These are phyloP conservation scores for Fusarium piperis DNA, from an alignment of 2,329 filamentous ascomycete genomes.

Conservation along the genomic window DNA sequence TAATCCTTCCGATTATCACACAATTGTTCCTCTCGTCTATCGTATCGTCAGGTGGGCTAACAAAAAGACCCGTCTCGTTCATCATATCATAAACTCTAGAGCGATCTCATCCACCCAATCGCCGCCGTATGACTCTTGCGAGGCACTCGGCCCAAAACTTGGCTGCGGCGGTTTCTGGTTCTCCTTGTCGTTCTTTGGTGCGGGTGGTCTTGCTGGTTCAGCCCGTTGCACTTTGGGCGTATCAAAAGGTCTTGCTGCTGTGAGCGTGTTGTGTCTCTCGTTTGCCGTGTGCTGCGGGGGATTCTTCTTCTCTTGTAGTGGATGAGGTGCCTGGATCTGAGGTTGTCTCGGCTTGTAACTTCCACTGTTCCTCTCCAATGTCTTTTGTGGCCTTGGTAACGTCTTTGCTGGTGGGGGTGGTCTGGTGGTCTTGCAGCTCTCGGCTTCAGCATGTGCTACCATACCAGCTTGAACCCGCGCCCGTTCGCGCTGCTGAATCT, in stretches of 20 bases:
- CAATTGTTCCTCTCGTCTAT: neutral
- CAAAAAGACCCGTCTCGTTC: constrained; percentile 23
- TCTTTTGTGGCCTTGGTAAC: neutral
- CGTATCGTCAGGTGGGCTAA: neutral
- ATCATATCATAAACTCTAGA: constrained; percentile 43
- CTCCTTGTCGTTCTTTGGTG: constrained; percentile 29
- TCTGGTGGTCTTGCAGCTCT: constrained; percentile 9
- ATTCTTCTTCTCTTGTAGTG: neutral
- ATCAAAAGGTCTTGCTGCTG: neutral
- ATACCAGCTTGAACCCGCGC: constrained; percentile 34
- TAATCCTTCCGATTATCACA: neutral
- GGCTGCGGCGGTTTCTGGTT: constrained; percentile 35
- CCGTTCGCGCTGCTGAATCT: constrained; percentile 41
- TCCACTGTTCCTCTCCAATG: neutral
- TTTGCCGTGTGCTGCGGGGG: neutral
- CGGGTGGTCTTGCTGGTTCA: neutral
- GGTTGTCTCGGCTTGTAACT: neutral
- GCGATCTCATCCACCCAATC: constrained; percentile 52
- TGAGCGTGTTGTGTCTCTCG: neutral
- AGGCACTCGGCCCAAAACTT: constrained; percentile 34
- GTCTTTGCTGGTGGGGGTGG: neutral
- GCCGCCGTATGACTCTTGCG: constrained; percentile 53
- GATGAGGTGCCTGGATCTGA: neutral
- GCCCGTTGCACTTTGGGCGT: neutral
- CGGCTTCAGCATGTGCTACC: constrained; percentile 16